phyloP scores from a whole-genome alignment of 306 rosid genomes.

The Ceratonia siliqua region DNA sequence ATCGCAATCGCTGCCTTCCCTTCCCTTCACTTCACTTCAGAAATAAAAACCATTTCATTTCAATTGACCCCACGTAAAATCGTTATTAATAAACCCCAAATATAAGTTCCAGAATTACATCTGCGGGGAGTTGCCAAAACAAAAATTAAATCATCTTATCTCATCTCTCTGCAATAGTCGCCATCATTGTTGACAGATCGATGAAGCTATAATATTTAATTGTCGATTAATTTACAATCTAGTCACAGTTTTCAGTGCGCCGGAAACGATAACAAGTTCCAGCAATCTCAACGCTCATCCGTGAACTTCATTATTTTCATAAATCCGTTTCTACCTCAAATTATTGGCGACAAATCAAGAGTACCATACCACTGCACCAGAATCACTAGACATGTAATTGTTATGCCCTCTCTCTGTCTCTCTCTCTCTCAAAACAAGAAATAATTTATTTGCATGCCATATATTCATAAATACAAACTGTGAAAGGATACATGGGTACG shows the following conservation, averaged over 20 bases:
- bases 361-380: neutral
- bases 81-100: too few relatives aligned
- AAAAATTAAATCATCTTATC: neutral
- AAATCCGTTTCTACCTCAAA: neutral
- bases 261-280: neutral
- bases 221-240: neutral
- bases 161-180: neutral
- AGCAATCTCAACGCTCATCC: too few relatives aligned
- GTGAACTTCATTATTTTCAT: neutral
- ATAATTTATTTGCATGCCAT: neutral
- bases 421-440: neutral
- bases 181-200: neutral
- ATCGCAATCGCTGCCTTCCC: too few relatives aligned
- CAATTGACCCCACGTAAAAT: neutral
- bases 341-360: neutral
- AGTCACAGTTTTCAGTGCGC: neutral
- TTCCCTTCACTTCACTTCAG: too few relatives aligned
- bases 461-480: neutral
- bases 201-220: neutral
- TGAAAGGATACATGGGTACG: neutral
- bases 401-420: neutral
- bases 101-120: neutral
- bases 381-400: neutral
- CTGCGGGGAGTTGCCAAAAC: neutral
- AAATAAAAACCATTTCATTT: too few relatives aligned